Percentiles rank a stretch among this genome's conserved stretches.
phyloP scores from a whole-genome alignment of 2,329 filamentous ascomycete genomes.

The Ophiostoma himal-ulmi region DNA sequence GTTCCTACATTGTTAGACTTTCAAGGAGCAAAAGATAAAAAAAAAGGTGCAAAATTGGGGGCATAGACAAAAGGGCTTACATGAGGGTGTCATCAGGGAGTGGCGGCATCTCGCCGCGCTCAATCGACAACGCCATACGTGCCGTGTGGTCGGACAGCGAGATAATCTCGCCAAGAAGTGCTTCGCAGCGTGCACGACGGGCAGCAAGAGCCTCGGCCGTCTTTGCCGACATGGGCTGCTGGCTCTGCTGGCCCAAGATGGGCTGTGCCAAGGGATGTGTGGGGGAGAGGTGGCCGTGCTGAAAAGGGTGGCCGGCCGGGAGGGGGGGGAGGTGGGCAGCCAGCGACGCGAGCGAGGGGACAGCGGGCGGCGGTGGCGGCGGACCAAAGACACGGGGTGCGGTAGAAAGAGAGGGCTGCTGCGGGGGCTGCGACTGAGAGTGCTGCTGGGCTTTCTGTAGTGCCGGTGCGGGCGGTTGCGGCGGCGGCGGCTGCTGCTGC shows the following conservation, averaged over 20 bases:
- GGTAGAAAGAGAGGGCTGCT: not conserved
- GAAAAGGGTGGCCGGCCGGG: constrained; percentile 16
- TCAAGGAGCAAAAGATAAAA: not conserved
- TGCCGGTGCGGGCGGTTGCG: not conserved
- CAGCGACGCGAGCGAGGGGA: constrained; percentile 22
- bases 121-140: constrained; percentile 36
- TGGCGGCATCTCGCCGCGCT: constrained; percentile 28
- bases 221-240: constrained; percentile 22
- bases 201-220: constrained; percentile 23
- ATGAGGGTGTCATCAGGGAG: constrained; percentile 25
- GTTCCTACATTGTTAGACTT: constrained; percentile 15
- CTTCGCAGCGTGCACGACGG: constrained; percentile 30
- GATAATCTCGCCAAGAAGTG: constrained; percentile 35
- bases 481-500: constrained; percentile 9
- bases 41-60: not conserved
- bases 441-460: not conserved
- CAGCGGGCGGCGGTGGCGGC: constrained; percentile 24
- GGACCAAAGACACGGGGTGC: constrained; percentile 26
- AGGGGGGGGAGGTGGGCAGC: constrained; percentile 23
- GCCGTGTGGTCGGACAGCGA: constrained; percentile 41
- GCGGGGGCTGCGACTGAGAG: not conserved
- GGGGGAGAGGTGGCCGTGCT: constrained; percentile 9
- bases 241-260: constrained; percentile 6
- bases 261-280: not conserved
- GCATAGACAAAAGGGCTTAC: constrained; percentile 7